These are phyloP conservation scores for Arthrobotrys sinensis DNA, from an alignment of 2,329 filamentous ascomycete species.

Conservation along the genomic window DNA sequence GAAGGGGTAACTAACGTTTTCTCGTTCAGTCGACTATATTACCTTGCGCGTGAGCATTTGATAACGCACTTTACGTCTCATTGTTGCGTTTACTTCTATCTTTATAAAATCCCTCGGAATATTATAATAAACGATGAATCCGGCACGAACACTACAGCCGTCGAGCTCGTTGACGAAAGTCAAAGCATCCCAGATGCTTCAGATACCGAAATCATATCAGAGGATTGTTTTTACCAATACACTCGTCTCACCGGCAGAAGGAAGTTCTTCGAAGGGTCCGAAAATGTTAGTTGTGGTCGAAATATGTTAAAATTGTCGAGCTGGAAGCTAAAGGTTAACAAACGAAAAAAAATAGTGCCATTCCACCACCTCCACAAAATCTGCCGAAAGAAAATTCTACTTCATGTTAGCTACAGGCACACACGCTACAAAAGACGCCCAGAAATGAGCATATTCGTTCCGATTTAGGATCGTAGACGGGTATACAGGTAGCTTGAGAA, in stretches of 20 bases:
- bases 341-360: not conserved
- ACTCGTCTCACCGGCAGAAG: slow-evolving; percentile 10
- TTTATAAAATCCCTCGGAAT: not conserved
- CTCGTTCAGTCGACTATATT: not conserved
- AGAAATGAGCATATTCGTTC: too few relatives aligned
- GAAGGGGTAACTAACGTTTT: slow-evolving; percentile 9
- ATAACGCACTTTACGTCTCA: not conserved
- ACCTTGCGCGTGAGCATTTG: not conserved
- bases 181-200: slow-evolving; percentile 18
- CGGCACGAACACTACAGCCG: slow-evolving; percentile 25
- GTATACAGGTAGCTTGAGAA: too few relatives aligned
- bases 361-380: slow-evolving; percentile 5
- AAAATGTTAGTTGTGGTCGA: slow-evolving; percentile 1
- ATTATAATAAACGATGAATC: not conserved
- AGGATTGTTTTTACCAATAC: slow-evolving; percentile 22
- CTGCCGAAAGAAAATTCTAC: not conserved
- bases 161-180: slow-evolving; percentile 14
- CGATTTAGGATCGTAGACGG: not conserved
- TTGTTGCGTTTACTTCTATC: not conserved
- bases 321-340: not conserved
- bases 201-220: slow-evolving; percentile 20
- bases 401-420: not conserved
- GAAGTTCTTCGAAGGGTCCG: slow-evolving; percentile 1
- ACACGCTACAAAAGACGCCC: not conserved
- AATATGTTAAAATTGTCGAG: too few relatives aligned